Percentiles rank a stretch among this genome's conserved stretches.
phyloP scores from a whole-genome alignment of 2,329 filamentous ascomycete genomes.

The Colletotrichum eremochloae region DNA sequence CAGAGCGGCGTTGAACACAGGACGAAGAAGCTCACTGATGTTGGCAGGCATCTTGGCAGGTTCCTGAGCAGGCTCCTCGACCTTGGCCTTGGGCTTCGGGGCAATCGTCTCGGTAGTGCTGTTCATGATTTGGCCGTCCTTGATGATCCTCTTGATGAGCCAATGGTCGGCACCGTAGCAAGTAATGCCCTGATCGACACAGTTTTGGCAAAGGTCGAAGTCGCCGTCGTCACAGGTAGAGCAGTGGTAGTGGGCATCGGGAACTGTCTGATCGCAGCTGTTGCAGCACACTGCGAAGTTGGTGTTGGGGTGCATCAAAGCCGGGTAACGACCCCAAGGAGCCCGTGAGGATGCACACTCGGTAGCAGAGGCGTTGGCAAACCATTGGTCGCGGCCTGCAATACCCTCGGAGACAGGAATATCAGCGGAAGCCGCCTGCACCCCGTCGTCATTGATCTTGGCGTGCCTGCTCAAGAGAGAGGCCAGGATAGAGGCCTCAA shows the following conservation, averaged over 20 bases:
- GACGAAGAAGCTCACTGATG: conserved; percentile 28
- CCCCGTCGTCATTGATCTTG: conserved; percentile 36
- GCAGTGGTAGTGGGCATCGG: conserved; percentile 92
- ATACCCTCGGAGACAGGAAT: conserved; percentile 46
- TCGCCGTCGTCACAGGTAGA: conserved; percentile 93
- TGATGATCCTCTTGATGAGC: conserved; percentile 91
- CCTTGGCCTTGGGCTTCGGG: conserved; percentile 67
- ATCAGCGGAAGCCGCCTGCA: conserved; percentile 34
- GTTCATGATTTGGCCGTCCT: conserved; percentile 82
- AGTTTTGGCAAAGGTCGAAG: conserved; percentile 89
- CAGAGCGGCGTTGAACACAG: conserved; percentile 33
- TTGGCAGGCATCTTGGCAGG: conserved; percentile 41
- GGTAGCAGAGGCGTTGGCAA: conserved; percentile 44
- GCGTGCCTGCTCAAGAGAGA: conserved; percentile 41
- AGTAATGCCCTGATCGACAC: conserved; percentile 80
- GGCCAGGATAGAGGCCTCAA: conserved; percentile 42
- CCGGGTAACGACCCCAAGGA: conserved; percentile 33
- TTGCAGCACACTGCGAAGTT: conserved; percentile 95
- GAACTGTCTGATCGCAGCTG: conserved; percentile 82
- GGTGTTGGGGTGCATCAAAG: conserved; percentile 45
- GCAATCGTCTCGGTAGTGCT: conserved; percentile 87
- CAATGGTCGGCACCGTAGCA: conserved; percentile 88
- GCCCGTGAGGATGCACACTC: conserved; percentile 14
- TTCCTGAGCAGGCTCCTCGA: conserved; percentile 45
- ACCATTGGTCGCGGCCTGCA: conserved; percentile 51